These are phyloP conservation scores for Leishmania martiniquensis DNA, from an alignment of 208 protist genomes.

Conservation along the genomic window DNA sequence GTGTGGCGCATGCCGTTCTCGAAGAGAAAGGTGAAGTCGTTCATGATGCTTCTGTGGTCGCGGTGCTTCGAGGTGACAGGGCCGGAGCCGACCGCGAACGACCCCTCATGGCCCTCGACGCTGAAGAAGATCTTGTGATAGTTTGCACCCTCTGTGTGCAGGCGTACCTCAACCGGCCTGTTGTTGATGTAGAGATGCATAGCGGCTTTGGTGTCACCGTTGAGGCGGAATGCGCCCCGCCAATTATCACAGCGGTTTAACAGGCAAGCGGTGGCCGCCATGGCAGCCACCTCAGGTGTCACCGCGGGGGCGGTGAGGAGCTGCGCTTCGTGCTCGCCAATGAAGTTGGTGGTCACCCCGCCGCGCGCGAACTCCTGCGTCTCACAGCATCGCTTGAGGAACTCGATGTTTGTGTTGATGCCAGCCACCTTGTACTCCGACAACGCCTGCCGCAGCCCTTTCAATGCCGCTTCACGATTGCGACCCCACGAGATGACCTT, in stretches of 20 bases:
- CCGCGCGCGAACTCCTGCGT: slow-evolving; percentile 64
- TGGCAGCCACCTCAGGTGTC: slow-evolving; percentile 24
- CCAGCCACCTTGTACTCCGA: slow-evolving; percentile 89
- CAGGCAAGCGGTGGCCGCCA: slow-evolving; percentile 27
- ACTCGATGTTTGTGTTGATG: slow-evolving; percentile 90
- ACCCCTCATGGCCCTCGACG: slow-evolving; percentile 14
- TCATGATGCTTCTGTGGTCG: slow-evolving; percentile 22
- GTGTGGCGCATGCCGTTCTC: slow-evolving; percentile 35
- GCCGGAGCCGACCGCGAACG: slow-evolving; percentile 28
- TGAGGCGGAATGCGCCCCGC: slow-evolving; percentile 41
- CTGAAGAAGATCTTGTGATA: slow-evolving; percentile 33
- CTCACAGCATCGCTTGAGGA: slow-evolving; percentile 56
- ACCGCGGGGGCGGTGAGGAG: slow-evolving; percentile 34
- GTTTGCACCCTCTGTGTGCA: slow-evolving; percentile 28
- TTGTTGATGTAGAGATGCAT: slow-evolving; percentile 42
- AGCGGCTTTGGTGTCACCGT: slow-evolving; percentile 27
- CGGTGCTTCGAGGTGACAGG: slow-evolving; percentile 21
- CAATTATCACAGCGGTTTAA: slow-evolving; percentile 29
- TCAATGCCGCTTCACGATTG: slow-evolving; percentile 36
- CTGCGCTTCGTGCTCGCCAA: slow-evolving; percentile 44
- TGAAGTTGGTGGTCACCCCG: slow-evolving; percentile 83
- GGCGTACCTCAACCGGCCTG: slow-evolving; percentile 27
- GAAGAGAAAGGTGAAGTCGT: slow-evolving; percentile 35
- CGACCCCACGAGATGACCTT: slow-evolving; percentile 37
- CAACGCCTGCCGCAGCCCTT: slow-evolving; percentile 45